Base-by-base conservation (phyloP, 2,329 filamentous ascomycete genomes). In the Harringtonia aguacate region DNA sequence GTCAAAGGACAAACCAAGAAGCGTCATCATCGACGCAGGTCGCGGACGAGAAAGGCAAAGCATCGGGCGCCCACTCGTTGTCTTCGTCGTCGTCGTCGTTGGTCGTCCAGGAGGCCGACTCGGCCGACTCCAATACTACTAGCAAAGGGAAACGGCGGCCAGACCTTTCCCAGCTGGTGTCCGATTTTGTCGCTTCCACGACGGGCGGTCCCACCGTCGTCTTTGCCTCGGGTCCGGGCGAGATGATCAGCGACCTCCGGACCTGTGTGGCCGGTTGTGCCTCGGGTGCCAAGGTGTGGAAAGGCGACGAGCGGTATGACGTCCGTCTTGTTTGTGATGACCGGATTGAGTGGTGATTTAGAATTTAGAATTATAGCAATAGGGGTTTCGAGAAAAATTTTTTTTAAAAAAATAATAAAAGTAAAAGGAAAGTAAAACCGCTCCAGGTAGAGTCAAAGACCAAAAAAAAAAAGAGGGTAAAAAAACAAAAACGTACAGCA, bases 321-420 rank as follows among this genome's bases (percentile, higher is more conserved):
- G 75, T 82, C 3, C 58, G 63, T 39, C 60, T 82, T 29, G 60
- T 75, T 27, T 77, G 73, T 54, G 78, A 82, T 57, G 75, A 81
- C 60, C 67, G 78, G 36, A 57, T 81, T 47, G 74, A 75, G 56
- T 69, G 67, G 61, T 72, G 18, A 36, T 30, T n/a, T n/a, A n/a
- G n/a, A n/a, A n/a, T n/a, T n/a, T n/a, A n/a, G n/a, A n/a, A n/a
- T n/a, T n/a, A n/a, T n/a, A n/a, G n/a, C n/a, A n/a, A n/a, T n/a
- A n/a, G n/a, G n/a, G n/a, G n/a, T n/a, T n/a, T n/a, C n/a, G n/a
- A n/a, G n/a, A n/a, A n/a, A n/a, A n/a, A n/a, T n/a, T n/a, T n/a
- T n/a, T n/a, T n/a, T n/a, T n/a, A n/a, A n/a, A n/a, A n/a, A n/a
- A n/a, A n/a, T n/a, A n/a, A n/a, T n/a, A n/a, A n/a, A n/a, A n/a